A percentile compares a stretch with the other conserved stretches of the same genome.
Conservation (phyloP, 1,284 basidiomycete species). For the Leccinum fallax region DNA sequence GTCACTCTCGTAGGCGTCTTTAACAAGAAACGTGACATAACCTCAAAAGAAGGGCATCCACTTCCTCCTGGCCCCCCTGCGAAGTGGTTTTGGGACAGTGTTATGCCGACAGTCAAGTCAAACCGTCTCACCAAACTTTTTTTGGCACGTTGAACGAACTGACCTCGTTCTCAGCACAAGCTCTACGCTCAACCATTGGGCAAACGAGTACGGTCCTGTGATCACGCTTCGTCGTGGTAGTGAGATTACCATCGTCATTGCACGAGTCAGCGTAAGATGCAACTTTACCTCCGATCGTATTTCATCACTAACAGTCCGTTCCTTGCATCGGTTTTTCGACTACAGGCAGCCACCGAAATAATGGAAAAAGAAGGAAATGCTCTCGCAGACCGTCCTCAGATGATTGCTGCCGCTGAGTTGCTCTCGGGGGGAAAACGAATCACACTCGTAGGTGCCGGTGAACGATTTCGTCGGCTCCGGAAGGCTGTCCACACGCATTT, state of each 20-base stretch:
- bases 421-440: conserved; percentile 35
- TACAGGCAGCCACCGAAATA: conserved; percentile 38
- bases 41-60: conserved; percentile 12
- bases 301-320: not conserved
- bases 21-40: not conserved
- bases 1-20: not conserved
- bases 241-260: conserved; percentile 32
- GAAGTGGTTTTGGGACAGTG: conserved; percentile 22
- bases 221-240: conserved; percentile 34
- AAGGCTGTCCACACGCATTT: conserved; percentile 44
- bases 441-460: conserved; percentile 25
- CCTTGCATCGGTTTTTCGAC: not conserved
- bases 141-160: not conserved
- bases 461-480: conserved; percentile 33
- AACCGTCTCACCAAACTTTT: not conserved
- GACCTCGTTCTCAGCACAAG: conserved; percentile 15
- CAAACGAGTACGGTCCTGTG: conserved; percentile 38
- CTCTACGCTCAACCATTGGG: conserved; percentile 29
- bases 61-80: conserved; percentile 33
- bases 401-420: conserved; percentile 33
- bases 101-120: conserved; percentile 25
- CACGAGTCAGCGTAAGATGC: conserved; percentile 32
- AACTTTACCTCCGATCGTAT: not conserved
- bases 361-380: conserved; percentile 41
- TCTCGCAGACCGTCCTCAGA: conserved; percentile 37